Evolutionary conservation across 148 eudicot genomes (phyloP).

Genomic region (Chenopodium quinoa): DNA sequence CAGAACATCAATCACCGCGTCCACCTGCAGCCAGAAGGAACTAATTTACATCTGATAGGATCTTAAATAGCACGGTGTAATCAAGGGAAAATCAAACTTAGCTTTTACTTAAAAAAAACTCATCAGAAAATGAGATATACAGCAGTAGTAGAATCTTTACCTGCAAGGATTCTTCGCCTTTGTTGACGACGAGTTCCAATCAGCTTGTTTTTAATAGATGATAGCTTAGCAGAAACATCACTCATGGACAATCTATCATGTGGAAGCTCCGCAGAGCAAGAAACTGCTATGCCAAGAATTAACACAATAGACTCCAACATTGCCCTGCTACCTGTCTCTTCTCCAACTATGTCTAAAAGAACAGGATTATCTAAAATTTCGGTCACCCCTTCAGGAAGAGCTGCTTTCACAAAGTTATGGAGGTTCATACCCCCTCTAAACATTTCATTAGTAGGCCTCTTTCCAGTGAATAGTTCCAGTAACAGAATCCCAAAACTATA

Average conservation of each 20-base stretch:
- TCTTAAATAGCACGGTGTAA: too few species aligned
- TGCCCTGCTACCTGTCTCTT: neutral
- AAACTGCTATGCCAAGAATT: constrained; percentile 11
- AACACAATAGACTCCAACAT: neutral
- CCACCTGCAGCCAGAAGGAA: too few species aligned
- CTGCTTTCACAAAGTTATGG: constrained; percentile 18
- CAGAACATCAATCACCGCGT: too few species aligned
- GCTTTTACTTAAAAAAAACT: too few species aligned
- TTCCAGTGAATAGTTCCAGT: constrained; percentile 33
- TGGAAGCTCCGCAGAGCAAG: constrained; percentile 19
- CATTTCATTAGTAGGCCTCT: constrained; percentile 28
- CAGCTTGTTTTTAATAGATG: constrained; percentile 10
- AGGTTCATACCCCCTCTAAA: constrained; percentile 20
- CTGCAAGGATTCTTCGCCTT: neutral
- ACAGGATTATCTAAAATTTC: constrained; percentile 18
- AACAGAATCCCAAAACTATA: constrained; percentile 38
- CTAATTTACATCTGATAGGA: too few species aligned
- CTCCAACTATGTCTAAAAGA: constrained; percentile 8
- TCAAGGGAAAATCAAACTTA: too few species aligned
- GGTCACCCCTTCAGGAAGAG: constrained; percentile 9
- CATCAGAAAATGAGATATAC: too few species aligned
- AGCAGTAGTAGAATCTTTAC: too few species aligned
- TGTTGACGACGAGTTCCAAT: neutral
- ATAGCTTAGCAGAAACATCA: constrained; percentile 17
- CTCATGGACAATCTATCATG: constrained; percentile 15